Base-by-base conservation (phyloP, 768 basidiomycete genomes). In the Strobilomyces dryophilus region DNA sequence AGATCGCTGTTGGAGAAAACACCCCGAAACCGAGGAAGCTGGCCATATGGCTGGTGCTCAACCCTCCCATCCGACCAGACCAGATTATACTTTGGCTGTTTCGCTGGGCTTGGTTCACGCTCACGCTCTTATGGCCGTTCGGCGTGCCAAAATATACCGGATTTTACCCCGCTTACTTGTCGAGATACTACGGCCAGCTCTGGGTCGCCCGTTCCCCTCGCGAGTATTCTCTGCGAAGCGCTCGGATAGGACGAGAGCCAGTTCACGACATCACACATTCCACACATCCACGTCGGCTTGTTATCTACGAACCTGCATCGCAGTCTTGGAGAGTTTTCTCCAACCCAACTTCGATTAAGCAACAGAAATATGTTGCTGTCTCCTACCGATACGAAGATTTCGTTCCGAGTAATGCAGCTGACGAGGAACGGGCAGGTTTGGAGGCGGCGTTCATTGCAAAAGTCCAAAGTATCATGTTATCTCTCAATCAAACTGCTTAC, bases 141-240 rank as follows among this genome's bases (percentile, higher is more conserved):
- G 11, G n/a, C 21, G 5, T 2, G 2, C 55, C 64, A 1, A 39
- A 0, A 1, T 8, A 55, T 37, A 61, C 52, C 1, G 49, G 43
- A 15, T 11, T 39, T n/a, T 66, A 64, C 42, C 51, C 49, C 2
- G 12, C 59, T 24, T 66, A 66, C 36, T 42, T 59, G 40, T 53
- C 61, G 18, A 57, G 29, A 45, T 64, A 59, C 34, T 35, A 52
- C 14, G 56, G 64, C 3, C 64, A 66, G 1, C 58, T 68, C 17
- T 68, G 64, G 66, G 39, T 26, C 20, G 29, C 65, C 51, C 56
- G 56, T 45, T 61, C 61, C 8, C 54, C 61, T 39, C 51, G 39
- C 39, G 66, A 68, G 17, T 49, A 57, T 43, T 61, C 63, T 44
- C 35, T 63, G 15, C 64, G 61, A 12, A 27, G 1, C 7, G 48